Conservation (phyloP, 805 yeast species). For the Barnettozyma salicaria region DNA sequence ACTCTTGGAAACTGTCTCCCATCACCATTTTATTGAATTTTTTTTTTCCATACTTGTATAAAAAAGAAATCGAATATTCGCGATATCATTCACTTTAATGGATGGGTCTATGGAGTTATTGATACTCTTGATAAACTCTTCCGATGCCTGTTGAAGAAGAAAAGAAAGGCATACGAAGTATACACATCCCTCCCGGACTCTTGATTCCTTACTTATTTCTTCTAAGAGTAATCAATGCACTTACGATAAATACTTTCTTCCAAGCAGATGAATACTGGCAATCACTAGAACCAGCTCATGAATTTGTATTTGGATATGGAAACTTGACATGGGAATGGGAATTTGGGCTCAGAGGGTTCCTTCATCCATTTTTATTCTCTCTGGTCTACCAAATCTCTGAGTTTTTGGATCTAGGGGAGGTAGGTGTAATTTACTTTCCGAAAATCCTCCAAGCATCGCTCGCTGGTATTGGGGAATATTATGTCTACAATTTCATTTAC, state of each 20-base stretch:
- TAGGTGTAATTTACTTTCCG: constrained; percentile 47
- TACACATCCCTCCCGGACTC: constrained; percentile 18
- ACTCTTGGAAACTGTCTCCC: too few species aligned
- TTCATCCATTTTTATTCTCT: constrained; percentile 73
- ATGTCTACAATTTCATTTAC: constrained; percentile 43
- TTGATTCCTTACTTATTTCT: constrained; percentile 30
- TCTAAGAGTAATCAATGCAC: constrained; percentile 56
- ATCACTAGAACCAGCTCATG: constrained; percentile 86
- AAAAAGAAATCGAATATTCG: too few species aligned
- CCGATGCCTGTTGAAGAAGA: constrained; percentile 4
- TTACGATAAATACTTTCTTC: constrained; percentile 66
- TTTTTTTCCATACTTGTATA: neutral
- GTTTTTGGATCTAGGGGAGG: constrained; percentile 28
- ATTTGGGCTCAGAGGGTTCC: constrained; percentile 63
- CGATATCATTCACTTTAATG: too few species aligned
- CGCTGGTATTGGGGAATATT: constrained; percentile 68
- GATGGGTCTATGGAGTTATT: too few species aligned
- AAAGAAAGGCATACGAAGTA: neutral
- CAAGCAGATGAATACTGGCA: constrained; percentile 98
- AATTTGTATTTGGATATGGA: constrained; percentile 70
- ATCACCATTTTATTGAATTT: too few species aligned
- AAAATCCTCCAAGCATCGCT: constrained; percentile 62
- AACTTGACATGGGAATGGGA: constrained; percentile 94
- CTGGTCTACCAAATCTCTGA: constrained; percentile 34
- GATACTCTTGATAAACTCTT: too few species aligned